Percentiles rank a stretch among this genome's conserved stretches.
phyloP scores from a whole-genome alignment of 2,329 filamentous ascomycete genomes.

The Fusarium multiceps region DNA sequence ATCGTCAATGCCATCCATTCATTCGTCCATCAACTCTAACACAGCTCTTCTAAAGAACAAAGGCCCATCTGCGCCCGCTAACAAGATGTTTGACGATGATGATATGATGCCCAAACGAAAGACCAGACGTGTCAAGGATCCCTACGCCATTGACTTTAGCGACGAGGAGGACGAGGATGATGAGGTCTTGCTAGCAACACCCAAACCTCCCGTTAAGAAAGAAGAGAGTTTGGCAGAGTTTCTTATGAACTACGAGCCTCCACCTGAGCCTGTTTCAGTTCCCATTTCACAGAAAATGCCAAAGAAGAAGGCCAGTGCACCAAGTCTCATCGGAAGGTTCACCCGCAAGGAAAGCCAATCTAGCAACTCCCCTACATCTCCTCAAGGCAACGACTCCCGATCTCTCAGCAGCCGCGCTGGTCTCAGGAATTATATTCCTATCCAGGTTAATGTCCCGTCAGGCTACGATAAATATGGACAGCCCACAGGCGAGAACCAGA shows the following conservation, averaged over 20 bases:
- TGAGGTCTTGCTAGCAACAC: slow-evolving; percentile 51
- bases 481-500: slow-evolving; percentile 40
- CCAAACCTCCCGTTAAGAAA: slow-evolving; percentile 55
- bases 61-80: slow-evolving; percentile 44
- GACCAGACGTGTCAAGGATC: slow-evolving; percentile 82
- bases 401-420: slow-evolving; percentile 55
- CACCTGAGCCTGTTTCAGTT: slow-evolving; percentile 59
- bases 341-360: slow-evolving; percentile 51
- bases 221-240: slow-evolving; percentile 82
- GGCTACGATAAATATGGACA: slow-evolving; percentile 57
- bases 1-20: slow-evolving; percentile 64
- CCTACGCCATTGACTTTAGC: slow-evolving; percentile 90
- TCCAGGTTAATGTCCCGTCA: slow-evolving; percentile 62
- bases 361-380: slow-evolving; percentile 42
- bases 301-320: slow-evolving; percentile 73
- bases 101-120: slow-evolving; percentile 76
- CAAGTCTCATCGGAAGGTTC: slow-evolving; percentile 71
- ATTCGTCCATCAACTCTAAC: slow-evolving; percentile 79
- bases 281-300: slow-evolving; percentile 54
- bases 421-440: slow-evolving; percentile 61
- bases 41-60: slow-evolving; percentile 71
- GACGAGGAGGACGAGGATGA: slow-evolving; percentile 70
- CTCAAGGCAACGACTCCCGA: slow-evolving; percentile 46
- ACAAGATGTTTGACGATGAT: slow-evolving; percentile 60
- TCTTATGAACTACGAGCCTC: slow-evolving; percentile 75